Percentiles rank a stretch among this genome's conserved stretches.
Evolutionary conservation across 768 basidiomycete species (phyloP).

Genomic region (Tephrocybe sp.): DNA sequence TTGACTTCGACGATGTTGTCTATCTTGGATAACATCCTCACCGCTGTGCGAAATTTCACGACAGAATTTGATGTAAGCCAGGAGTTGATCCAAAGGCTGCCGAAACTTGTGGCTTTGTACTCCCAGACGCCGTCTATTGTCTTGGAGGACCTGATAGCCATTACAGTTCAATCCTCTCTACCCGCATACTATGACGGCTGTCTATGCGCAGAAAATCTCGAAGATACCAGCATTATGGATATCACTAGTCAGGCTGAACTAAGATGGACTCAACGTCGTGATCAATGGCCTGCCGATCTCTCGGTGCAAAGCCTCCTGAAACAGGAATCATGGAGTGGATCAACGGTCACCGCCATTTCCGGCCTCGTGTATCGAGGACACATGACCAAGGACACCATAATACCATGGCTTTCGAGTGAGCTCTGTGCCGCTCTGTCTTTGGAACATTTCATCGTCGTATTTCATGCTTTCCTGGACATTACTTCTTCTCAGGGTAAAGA

Average conservation of each 20-base stretch:
- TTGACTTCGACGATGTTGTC: conserved; percentile 10
- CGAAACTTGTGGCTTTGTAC: conserved; percentile 33
- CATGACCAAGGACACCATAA: conserved; percentile 23
- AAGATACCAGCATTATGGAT: conserved; percentile 16
- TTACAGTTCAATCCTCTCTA: conserved; percentile 35
- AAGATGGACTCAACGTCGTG: conserved; percentile 32
- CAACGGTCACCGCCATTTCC: conserved; percentile 42
- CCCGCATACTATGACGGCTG: conserved; percentile 35
- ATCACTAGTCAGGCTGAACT: conserved; percentile 24
- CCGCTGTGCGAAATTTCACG: conserved; percentile 24
- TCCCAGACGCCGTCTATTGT: conserved; percentile 29
- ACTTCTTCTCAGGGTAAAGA: conserved; percentile 12
- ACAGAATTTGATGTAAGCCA: conserved; percentile 22
- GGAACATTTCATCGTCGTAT: conserved; percentile 33
- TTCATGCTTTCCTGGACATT: conserved; percentile 49
- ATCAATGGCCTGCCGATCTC: conserved; percentile 19
- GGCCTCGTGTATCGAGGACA: conserved; percentile 42
- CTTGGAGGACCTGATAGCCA: conserved; percentile 49
- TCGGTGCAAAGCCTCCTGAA: conserved; percentile 35
- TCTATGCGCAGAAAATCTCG: conserved; percentile 3
- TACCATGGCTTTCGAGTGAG: conserved; percentile 40
- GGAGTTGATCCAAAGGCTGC: conserved; percentile 28
- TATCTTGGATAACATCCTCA: conserved; percentile 36
- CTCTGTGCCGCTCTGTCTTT: conserved; percentile 20
- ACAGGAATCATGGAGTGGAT: conserved; percentile 39